Conservation (phyloP, 2,329 filamentous ascomycete species). For the Parastagonospora nodorum region DNA sequence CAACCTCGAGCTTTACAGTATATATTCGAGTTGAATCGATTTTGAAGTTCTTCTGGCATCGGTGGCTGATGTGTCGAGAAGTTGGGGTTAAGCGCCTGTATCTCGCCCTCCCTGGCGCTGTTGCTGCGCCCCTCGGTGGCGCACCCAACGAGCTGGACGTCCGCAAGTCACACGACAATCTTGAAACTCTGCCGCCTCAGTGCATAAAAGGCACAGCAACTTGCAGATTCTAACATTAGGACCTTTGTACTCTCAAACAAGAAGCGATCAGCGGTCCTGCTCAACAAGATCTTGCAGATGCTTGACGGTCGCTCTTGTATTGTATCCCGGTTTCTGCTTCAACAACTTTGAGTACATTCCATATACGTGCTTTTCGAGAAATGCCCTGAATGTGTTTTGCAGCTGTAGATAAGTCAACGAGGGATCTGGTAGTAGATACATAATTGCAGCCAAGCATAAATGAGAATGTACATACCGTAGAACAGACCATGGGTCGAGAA, state of each 20-base stretch:
- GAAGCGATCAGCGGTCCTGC: constrained; percentile 1
- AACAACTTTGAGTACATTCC: constrained; percentile 39
- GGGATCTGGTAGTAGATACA: neutral
- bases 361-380: constrained; percentile 39
- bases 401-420: constrained; percentile 15
- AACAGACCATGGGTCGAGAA: constrained; percentile 41
- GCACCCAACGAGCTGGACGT: too few relatives aligned
- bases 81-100: neutral
- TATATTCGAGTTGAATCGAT: neutral
- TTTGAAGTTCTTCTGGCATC: neutral
- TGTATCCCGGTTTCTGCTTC: constrained; percentile 40
- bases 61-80: neutral
- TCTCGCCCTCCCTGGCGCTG: too few relatives aligned
- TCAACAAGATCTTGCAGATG: constrained; percentile 35
- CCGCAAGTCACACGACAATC: too few relatives aligned
- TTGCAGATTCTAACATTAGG: too few relatives aligned
- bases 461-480: constrained; percentile 25
- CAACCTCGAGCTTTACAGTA: too few relatives aligned
- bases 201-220: too few relatives aligned
- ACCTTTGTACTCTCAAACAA: too few relatives aligned
- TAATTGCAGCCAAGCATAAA: too few relatives aligned
- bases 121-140: too few relatives aligned
- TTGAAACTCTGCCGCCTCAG: too few relatives aligned
- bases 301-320: constrained; percentile 32
- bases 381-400: constrained; percentile 42